Percentiles rank a stretch among this genome's conserved stretches.
These are phyloP conservation scores for Chrysanthemum lavandulifolium DNA, from an alignment of 129 eudicot species.

Conservation along the genomic window DNA sequence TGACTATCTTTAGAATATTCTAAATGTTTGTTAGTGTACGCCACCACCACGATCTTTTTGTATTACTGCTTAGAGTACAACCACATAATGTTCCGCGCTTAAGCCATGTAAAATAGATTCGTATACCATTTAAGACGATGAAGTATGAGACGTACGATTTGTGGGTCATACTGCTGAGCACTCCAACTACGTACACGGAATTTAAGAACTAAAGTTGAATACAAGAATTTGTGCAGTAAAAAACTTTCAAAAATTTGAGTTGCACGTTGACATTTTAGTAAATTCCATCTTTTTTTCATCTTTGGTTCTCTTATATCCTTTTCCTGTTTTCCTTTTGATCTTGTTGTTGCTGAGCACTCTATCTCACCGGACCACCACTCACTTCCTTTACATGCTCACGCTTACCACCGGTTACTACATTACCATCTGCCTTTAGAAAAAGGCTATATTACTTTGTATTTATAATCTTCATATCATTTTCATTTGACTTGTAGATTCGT, in stretches of 20 bases:
- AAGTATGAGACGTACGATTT: slow-evolving; percentile 17
- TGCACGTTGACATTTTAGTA: slow-evolving; percentile 61
- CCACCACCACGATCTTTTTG: too few species aligned
- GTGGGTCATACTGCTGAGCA: slow-evolving; percentile 30
- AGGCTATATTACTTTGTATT: slow-evolving; percentile 37
- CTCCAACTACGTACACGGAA: slow-evolving; percentile 52
- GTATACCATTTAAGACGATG: background rate
- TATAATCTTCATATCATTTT: slow-evolving; percentile 18
- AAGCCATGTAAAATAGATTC: slow-evolving; percentile 4
- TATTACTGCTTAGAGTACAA: too few species aligned
- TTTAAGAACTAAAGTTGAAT: slow-evolving; percentile 42
- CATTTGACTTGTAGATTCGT: slow-evolving; percentile 20
- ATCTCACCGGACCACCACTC: slow-evolving; percentile 68
- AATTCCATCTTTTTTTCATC: slow-evolving; percentile 19
- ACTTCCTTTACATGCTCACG: slow-evolving; percentile 56
- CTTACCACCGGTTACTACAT: slow-evolving; percentile 48
- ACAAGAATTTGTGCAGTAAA: slow-evolving; percentile 30
- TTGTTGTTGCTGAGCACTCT: slow-evolving; percentile 33
- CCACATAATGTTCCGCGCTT: background rate
- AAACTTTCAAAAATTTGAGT: slow-evolving; percentile 28
- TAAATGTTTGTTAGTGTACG: too few species aligned
- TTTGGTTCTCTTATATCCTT: slow-evolving; percentile 23
- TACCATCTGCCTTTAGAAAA: slow-evolving; percentile 40
- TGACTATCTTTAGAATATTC: too few species aligned
- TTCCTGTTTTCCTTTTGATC: slow-evolving; percentile 39